Percentiles rank a stretch among this genome's conserved stretches.
Conservation (phyloP, 208 protist genomes). For the Acanthamoeba royreba region DNA sequence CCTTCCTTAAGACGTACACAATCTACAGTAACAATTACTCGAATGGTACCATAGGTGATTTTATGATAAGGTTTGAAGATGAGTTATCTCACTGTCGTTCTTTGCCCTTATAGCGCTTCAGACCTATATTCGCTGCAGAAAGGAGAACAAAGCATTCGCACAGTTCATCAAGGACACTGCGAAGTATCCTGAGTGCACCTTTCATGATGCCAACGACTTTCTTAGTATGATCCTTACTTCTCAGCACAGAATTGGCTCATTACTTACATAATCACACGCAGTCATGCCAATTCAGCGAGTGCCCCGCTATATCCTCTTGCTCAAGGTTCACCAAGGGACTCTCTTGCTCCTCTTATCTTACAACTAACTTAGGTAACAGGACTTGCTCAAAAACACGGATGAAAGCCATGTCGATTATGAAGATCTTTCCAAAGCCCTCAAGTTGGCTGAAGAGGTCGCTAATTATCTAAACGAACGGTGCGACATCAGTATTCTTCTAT, state of each 20-base stretch:
- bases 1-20: slow-evolving; percentile 31
- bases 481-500: background rate
- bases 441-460: background rate
- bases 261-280: background rate
- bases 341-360: background rate
- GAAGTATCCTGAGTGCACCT: background rate
- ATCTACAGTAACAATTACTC: slow-evolving; percentile 38
- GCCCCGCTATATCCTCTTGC: background rate
- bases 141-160: slow-evolving; percentile 4
- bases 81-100: too few species aligned
- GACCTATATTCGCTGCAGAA: background rate
- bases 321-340: background rate
- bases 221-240: background rate
- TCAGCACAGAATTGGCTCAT: too few species aligned
- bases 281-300: slow-evolving; percentile 24
- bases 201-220: slow-evolving; percentile 11
- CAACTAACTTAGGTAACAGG: background rate
- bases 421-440: background rate
- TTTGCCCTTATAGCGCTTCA: background rate
- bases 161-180: slow-evolving; percentile 37
- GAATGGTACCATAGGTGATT: background rate
- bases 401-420: slow-evolving; percentile 16
- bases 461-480: slow-evolving; percentile 32
- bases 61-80: too few species aligned
- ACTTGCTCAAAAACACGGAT: slow-evolving; percentile 18